Base-by-base conservation (phyloP, 139 green algal genomes). In the Closterium sp. region DNA sequence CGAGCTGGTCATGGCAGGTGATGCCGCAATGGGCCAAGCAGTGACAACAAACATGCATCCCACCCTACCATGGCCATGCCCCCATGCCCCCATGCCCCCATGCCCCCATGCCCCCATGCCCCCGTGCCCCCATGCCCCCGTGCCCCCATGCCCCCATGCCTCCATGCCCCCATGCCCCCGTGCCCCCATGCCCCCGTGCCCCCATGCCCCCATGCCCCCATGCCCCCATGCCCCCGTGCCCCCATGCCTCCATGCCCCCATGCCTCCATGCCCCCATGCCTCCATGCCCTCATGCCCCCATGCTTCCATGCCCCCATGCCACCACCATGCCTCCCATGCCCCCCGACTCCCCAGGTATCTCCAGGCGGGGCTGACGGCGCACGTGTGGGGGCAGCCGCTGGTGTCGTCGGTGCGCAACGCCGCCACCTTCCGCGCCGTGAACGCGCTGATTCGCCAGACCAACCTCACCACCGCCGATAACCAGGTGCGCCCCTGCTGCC, bases 291-390 rank as follows among this genome's bases (percentile, higher is more conserved):
- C 38, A 66, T 66, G 4, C 38, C 38, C 16, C 38, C 38, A 66
- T 66, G 38, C 38, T 12, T 23, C 38, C 38, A 66, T 66, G 38
- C 33, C 84, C 19, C 84, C 84, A 35, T 87, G 33, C 4, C 32
- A 4, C 84, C 84, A 34, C 34, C 0, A 76, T 86, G 35, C 86
- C 34, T 6, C 0, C 28, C 88, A 4, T n/a, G 89, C 23, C 6
- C 16, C 89, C 90, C 10, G 93, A 35, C 93, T 87, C 87, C 85
- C 90, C 28, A 31, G 89, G 35, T 90, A 90, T 32, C 90, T 93
- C 64, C 36, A 88, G 25, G 93, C 90, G 34, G 76, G 66, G 0
- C 28, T 93, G 31, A 33, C 34, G 7, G 91, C 89, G 4, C 10
- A 90, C 32, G 93, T 86, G 31, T 93, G 91, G 91, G 91, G 93